Evolutionary conservation across 2,329 filamentous ascomycete species (phyloP).

Genomic region (Sporothrix luriei): DNA sequence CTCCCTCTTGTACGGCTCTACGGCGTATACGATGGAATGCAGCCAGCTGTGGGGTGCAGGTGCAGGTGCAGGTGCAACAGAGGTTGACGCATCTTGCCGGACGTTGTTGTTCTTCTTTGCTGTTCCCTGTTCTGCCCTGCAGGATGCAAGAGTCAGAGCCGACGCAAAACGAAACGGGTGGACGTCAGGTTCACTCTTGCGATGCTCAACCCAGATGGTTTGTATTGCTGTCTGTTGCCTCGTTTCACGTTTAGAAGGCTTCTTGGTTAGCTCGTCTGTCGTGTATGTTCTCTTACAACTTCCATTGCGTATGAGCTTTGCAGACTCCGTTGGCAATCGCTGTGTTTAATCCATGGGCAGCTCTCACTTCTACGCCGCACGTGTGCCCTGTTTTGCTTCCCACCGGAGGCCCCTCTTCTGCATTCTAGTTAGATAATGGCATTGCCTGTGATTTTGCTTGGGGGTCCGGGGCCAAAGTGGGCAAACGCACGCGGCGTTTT

Average conservation of each 20-base stretch:
- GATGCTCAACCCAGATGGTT: neutral
- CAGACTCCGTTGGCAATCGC: neutral
- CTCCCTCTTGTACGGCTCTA: neutral
- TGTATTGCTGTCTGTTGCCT: neutral
- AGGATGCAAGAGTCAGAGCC: conserved; percentile 19
- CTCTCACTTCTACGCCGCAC: neutral
- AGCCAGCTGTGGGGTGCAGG: conserved; percentile 20
- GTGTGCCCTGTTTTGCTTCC: neutral
- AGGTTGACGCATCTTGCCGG: conserved; percentile 1
- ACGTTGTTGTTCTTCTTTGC: neutral
- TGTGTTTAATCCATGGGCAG: neutral
- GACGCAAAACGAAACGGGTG: neutral
- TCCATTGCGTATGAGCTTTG: neutral
- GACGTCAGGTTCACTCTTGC: neutral
- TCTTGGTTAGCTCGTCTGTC: neutral
- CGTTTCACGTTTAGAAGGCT: neutral
- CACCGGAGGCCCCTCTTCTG: neutral
- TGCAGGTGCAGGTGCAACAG: conserved; percentile 13
- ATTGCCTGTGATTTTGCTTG: conserved; percentile 28
- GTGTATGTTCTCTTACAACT: neutral
- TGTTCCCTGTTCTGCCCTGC: conserved; percentile 12
- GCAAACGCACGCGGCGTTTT: conserved; percentile 26
- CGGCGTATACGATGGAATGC: neutral
- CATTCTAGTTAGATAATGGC: conserved; percentile 32
- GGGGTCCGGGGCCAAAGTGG: conserved; percentile 5